phyloP scores from a whole-genome alignment of 169 alveolate genomes.

The Plasmodium yoelii region DNA sequence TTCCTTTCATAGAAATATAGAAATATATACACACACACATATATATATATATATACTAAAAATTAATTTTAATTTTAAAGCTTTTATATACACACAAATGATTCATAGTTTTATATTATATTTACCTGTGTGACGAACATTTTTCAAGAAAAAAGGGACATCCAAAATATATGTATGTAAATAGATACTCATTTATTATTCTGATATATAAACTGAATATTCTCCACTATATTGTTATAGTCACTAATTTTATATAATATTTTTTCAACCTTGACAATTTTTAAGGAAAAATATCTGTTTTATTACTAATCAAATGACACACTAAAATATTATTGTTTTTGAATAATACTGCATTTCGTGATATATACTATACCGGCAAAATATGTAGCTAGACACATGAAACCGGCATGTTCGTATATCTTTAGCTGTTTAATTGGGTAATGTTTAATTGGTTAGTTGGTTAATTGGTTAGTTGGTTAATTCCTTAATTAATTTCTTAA shows the following conservation, averaged over 20 bases:
- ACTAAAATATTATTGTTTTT: too few species aligned
- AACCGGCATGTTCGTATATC: too few species aligned
- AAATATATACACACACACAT: neutral
- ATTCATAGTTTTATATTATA: neutral
- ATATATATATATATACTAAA: neutral
- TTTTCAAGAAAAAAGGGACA: constrained; percentile 76
- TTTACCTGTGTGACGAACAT: constrained; percentile 77
- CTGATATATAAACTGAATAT: neutral
- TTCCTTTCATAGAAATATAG: constrained; percentile 8
- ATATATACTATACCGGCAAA: too few species aligned
- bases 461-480: too few species aligned
- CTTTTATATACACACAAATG: neutral
- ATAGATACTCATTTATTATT: constrained; percentile 59
- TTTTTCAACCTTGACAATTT: neutral
- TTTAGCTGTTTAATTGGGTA: too few species aligned
- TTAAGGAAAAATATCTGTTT: neutral
- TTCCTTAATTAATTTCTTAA: too few species aligned
- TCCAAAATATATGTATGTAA: constrained; percentile 67
- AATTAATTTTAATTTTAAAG: neutral
- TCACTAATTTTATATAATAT: neutral
- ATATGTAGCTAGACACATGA: too few species aligned
- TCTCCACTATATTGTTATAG: neutral
- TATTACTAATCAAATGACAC: too few species aligned
- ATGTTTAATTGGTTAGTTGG: too few species aligned
- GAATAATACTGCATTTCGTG: too few species aligned